Percentiles rank a stretch among this genome's conserved stretches.
Evolutionary conservation across 176 grass and related monocot species (phyloP).

Genomic region (Carex kokanica): DNA sequence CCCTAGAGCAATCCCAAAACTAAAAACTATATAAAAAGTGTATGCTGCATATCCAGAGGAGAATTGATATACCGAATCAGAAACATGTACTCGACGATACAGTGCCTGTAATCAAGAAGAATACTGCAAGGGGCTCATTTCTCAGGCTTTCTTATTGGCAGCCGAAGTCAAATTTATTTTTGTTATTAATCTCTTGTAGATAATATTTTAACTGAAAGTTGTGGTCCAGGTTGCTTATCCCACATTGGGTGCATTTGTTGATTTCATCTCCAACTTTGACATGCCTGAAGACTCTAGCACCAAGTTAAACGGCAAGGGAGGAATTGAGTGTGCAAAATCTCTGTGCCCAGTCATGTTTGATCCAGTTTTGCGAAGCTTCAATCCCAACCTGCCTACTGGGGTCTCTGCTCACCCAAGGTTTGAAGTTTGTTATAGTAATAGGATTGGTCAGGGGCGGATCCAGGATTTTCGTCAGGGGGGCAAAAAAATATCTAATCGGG

Average conservation of each 20-base stretch:
- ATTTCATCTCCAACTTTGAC: slow-evolving; percentile 75
- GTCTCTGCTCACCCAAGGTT: slow-evolving; percentile 67
- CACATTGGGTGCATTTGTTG: slow-evolving; percentile 73
- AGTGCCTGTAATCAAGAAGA: background rate
- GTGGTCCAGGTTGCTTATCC: slow-evolving; percentile 62
- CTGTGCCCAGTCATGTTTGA: slow-evolving; percentile 78
- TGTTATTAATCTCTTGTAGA: background rate
- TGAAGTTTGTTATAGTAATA: slow-evolving; percentile 16
- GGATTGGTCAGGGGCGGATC: too few relatives aligned
- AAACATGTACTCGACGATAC: background rate
- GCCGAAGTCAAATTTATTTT: background rate
- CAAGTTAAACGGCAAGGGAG: slow-evolving; percentile 51
- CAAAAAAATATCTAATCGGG: too few relatives aligned
- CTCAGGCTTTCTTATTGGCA: too few relatives aligned
- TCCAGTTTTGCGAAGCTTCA: slow-evolving; percentile 68
- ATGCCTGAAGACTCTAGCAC: slow-evolving; percentile 49
- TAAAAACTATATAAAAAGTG: background rate
- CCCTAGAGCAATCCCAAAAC: background rate
- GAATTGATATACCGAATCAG: background rate
- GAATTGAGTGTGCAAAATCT: slow-evolving; percentile 53
- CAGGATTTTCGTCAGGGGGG: too few relatives aligned
- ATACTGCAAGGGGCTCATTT: background rate
- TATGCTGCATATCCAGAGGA: background rate
- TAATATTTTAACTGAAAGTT: slow-evolving; percentile 1
- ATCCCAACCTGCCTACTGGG: slow-evolving; percentile 70